A percentile compares a stretch with the other conserved stretches of the same genome.
Conservation (phyloP, 2,329 filamentous ascomycete species). For the Ophiostoma populinum region DNA sequence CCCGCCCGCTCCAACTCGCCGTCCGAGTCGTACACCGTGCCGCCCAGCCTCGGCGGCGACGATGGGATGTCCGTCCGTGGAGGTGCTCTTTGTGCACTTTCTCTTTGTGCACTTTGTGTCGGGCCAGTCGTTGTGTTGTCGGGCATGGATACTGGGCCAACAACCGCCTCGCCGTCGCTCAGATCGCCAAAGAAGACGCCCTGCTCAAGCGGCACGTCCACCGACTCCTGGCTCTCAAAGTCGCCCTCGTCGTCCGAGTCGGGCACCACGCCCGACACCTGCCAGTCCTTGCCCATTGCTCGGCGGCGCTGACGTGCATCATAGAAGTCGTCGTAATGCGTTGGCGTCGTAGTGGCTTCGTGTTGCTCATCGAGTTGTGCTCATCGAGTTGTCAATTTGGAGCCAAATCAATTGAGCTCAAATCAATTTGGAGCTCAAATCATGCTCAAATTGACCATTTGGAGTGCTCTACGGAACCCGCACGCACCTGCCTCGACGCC, state of each 20-base stretch:
- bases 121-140: not conserved
- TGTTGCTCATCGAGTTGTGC: not conserved
- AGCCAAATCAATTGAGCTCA: too few relatives aligned
- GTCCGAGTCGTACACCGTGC: too few relatives aligned
- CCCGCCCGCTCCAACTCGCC: too few relatives aligned
- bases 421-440: too few relatives aligned
- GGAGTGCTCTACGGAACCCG: too few relatives aligned
- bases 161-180: not conserved
- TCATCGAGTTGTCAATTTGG: too few relatives aligned
- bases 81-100: not conserved
- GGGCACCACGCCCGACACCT: conserved; percentile 26
- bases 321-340: conserved; percentile 2
- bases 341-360: too few relatives aligned
- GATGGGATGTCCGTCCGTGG: too few relatives aligned
- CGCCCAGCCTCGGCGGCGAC: too few relatives aligned
- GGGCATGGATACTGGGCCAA: too few relatives aligned
- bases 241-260: conserved; percentile 26
- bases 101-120: not conserved
- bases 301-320: conserved; percentile 18
- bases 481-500: too few relatives aligned
- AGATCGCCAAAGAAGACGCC: not conserved
- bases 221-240: conserved; percentile 18
- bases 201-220: not conserved
- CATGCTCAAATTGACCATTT: too few relatives aligned
- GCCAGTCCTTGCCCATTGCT: conserved; percentile 24